Evolutionary conservation across 176 grass and related monocot species (phyloP), one percentile per base, ranked within the genome.

Genomic region (Panicum miliaceum): DNA sequence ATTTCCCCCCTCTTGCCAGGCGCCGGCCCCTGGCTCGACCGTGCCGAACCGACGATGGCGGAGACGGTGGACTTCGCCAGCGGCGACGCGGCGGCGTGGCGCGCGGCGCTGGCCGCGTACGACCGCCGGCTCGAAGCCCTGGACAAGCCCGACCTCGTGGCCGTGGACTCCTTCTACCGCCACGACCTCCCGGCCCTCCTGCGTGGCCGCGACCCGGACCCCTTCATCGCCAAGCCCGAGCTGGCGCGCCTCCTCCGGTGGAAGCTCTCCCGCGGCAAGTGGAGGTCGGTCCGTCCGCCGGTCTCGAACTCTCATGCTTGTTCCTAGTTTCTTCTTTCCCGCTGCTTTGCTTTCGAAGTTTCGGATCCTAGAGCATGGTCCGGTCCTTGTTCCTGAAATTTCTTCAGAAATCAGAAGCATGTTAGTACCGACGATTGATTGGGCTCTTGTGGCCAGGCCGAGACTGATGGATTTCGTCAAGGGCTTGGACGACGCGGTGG

Each of bases 211-310:
- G 85, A 89, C 26, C 91, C 91, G 48, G 75, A 85, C 26, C 89
- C 95, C 34, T 98, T 71, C 77, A 56, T 98, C 70, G 73, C 85
- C 91, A 90, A 91, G 75, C n/a, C 87, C 20, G 96, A 98, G 76
- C 96, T 98, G 52, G 68, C 45, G 81, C 82, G 89, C 68, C 85
- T 95, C 92, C 84, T 98, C 79, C 82, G 93, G 84, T 98, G 96
- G 96, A 98, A 98, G 89, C 96, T 98, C 87, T 86, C 89, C 16
- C 86, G 96, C 61, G 91, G 96, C 3, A 94, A 98, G 87, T 98
- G 96, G 92, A 93, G 91, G 95, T 95, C 36, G 3, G 37, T 57
- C 27, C 12, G 54, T 71, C 13, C 18, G 69, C 23, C 25, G 42
- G 25, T 48, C 13, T 29, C 25, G 42, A 29, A 14, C 12, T 51